Evolutionary conservation across 495 filamentous ascomycete species (phyloP).

Genomic region (Neurospora tetraspora): DNA sequence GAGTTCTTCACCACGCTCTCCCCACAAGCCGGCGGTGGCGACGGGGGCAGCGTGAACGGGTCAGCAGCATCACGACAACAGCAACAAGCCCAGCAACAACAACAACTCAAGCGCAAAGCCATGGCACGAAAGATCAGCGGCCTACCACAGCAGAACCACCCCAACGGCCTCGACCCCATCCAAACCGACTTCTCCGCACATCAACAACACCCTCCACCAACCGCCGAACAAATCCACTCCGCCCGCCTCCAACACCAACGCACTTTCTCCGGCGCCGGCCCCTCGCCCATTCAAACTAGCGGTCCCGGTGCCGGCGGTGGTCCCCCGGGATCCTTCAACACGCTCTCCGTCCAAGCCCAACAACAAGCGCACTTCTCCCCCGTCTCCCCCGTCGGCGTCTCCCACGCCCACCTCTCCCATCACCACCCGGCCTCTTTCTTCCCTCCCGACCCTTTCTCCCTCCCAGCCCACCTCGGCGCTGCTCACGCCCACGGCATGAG

Average conservation of each 20-base stretch:
- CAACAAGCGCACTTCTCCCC: constrained; percentile 31
- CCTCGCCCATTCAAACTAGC: constrained; percentile 23
- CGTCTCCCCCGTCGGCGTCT: constrained; percentile 33
- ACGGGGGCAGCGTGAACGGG: constrained; percentile 20
- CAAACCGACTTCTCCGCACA: constrained; percentile 27
- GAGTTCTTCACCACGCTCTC: constrained; percentile 86
- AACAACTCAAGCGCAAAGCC: constrained; percentile 33
- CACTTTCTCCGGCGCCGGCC: constrained; percentile 23
- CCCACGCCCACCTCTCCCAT: constrained; percentile 25
- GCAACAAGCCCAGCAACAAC: constrained; percentile 9
- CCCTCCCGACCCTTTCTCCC: constrained; percentile 34
- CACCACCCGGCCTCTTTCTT: constrained; percentile 32
- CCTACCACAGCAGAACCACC: constrained; percentile 23
- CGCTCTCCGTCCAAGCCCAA: constrained; percentile 24
- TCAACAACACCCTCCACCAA: constrained; percentile 16
- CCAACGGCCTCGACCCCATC: constrained; percentile 31
- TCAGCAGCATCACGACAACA: constrained; percentile 14
- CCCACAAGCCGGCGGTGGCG: constrained; percentile 37
- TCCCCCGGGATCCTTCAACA: constrained; percentile 22
- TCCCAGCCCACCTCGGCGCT: constrained; percentile 17
- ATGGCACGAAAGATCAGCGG: constrained; percentile 32
- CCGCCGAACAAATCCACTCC: constrained; percentile 21
- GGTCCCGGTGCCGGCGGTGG: constrained; percentile 10
- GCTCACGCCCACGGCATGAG: constrained; percentile 37
- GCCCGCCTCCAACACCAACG: constrained; percentile 29